Percentiles rank a stretch among this genome's conserved stretches.
Conservation (phyloP, 2,329 filamentous ascomycete genomes). For the Arthrinium puccinioides region DNA sequence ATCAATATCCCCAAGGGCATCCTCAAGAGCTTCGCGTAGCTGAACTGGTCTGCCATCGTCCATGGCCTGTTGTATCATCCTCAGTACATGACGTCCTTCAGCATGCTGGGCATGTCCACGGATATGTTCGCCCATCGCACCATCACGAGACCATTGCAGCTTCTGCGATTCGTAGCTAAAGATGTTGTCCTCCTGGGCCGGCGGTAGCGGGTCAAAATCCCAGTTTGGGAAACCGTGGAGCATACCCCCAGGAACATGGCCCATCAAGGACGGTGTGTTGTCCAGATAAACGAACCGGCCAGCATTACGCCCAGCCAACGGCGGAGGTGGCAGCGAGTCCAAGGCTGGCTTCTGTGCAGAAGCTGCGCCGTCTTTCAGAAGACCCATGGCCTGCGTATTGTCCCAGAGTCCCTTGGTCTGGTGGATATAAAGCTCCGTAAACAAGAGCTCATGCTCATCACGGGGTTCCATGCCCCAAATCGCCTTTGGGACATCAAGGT, state of each 20-base stretch:
- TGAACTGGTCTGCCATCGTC: slow-evolving; percentile 12
- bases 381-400: slow-evolving; percentile 58
- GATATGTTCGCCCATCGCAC: background rate
- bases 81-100: slow-evolving; percentile 3
- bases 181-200: slow-evolving; percentile 46
- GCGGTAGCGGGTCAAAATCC: slow-evolving; percentile 78
- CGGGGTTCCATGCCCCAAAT: slow-evolving; percentile 76
- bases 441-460: slow-evolving; percentile 57
- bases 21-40: slow-evolving; percentile 12
- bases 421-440: slow-evolving; percentile 68
- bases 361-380: slow-evolving; percentile 65
- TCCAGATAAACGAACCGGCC: slow-evolving; percentile 75
- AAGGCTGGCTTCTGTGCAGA: slow-evolving; percentile 38
- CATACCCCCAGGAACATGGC: slow-evolving; percentile 58
- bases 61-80: slow-evolving; percentile 13
- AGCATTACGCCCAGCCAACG: slow-evolving; percentile 40
- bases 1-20: slow-evolving; percentile 9
- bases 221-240: slow-evolving; percentile 60
- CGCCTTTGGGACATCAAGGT: slow-evolving; percentile 67
- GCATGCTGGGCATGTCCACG: background rate
- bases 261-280: slow-evolving; percentile 64
- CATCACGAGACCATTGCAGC: slow-evolving; percentile 32
- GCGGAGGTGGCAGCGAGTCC: slow-evolving; percentile 25
- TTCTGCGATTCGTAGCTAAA: slow-evolving; percentile 36
- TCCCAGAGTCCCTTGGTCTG: slow-evolving; percentile 83